Percentiles rank a stretch among this genome's conserved stretches.
Conservation (phyloP, 768 basidiomycete species). For the Tricholoma sp. region DNA sequence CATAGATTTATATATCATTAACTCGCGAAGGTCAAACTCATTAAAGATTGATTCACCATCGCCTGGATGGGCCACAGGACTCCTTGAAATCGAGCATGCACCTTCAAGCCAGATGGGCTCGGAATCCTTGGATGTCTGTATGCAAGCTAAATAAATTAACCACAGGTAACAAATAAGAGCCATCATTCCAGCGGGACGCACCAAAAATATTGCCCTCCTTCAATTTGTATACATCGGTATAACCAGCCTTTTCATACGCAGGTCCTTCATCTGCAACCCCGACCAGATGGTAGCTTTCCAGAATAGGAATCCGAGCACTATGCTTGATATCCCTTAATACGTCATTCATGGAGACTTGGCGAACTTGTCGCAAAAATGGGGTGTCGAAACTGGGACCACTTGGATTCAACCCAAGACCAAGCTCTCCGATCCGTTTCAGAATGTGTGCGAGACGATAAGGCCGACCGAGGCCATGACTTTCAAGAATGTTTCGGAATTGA, state of each 20-base stretch:
- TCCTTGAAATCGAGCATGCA: slow-evolving; percentile 58
- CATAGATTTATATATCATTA: too few relatives aligned
- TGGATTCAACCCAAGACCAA: slow-evolving; percentile 44
- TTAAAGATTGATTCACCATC: slow-evolving; percentile 43
- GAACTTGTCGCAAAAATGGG: slow-evolving; percentile 51
- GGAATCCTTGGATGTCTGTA: slow-evolving; percentile 45
- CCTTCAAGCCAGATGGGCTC: slow-evolving; percentile 57
- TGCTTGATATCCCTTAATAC: slow-evolving; percentile 74
- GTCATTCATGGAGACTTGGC: slow-evolving; percentile 58
- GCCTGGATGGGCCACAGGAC: slow-evolving; percentile 75
- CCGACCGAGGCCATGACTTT: slow-evolving; percentile 38
- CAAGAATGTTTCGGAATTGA: slow-evolving; percentile 45
- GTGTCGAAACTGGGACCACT: slow-evolving; percentile 38
- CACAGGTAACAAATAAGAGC: background rate
- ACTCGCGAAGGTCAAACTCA: too few relatives aligned
- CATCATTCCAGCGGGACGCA: slow-evolving; percentile 20
- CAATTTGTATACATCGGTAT: slow-evolving; percentile 49
- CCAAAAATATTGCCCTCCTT: slow-evolving; percentile 63
- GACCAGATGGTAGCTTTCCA: slow-evolving; percentile 62
- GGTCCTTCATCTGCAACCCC: slow-evolving; percentile 84
- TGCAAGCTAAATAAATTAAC: slow-evolving; percentile 41
- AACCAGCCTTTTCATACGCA: slow-evolving; percentile 47
- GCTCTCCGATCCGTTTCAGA: slow-evolving; percentile 41
- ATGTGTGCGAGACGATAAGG: slow-evolving; percentile 47
- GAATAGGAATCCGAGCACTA: slow-evolving; percentile 67